phyloP scores from a whole-genome alignment of 257 asterid genomes.

The Echium plantagineum region DNA sequence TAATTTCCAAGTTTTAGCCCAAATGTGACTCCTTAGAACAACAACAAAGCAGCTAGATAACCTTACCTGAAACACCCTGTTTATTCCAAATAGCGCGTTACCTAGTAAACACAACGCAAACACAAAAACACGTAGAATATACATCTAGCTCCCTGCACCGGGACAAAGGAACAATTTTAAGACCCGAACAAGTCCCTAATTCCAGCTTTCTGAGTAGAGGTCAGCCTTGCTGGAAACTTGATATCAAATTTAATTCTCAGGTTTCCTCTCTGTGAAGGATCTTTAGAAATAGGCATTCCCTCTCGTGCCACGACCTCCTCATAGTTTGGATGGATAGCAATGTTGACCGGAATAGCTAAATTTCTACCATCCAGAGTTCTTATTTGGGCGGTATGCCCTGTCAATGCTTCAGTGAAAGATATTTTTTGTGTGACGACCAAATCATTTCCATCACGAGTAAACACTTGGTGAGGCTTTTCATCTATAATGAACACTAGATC shows the following conservation, averaged over 20 bases:
- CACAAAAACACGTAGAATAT: background rate
- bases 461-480: slow-evolving; percentile 33
- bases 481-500: slow-evolving; percentile 36
- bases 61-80: background rate
- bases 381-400: slow-evolving; percentile 25
- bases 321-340: slow-evolving; percentile 20
- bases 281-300: slow-evolving; percentile 37
- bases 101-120: background rate
- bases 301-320: slow-evolving; percentile 32
- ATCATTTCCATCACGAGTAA: slow-evolving; percentile 40
- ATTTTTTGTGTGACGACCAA: slow-evolving; percentile 21
- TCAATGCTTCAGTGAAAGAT: slow-evolving; percentile 30
- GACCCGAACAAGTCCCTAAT: slow-evolving; percentile 29
- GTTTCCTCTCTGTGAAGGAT: slow-evolving; percentile 27
- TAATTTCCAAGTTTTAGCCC: background rate
- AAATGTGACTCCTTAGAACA: background rate
- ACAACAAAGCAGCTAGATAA: background rate
- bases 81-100: background rate
- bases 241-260: slow-evolving; percentile 38
- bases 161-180: slow-evolving; percentile 2
- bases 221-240: slow-evolving; percentile 30
- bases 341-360: slow-evolving; percentile 24
- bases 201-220: slow-evolving; percentile 24
- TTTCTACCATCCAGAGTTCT: slow-evolving; percentile 32
- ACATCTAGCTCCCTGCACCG: background rate